Base-by-base conservation (phyloP, 2,329 filamentous ascomycete species). In the Phyllosticta citriasiana region DNA sequence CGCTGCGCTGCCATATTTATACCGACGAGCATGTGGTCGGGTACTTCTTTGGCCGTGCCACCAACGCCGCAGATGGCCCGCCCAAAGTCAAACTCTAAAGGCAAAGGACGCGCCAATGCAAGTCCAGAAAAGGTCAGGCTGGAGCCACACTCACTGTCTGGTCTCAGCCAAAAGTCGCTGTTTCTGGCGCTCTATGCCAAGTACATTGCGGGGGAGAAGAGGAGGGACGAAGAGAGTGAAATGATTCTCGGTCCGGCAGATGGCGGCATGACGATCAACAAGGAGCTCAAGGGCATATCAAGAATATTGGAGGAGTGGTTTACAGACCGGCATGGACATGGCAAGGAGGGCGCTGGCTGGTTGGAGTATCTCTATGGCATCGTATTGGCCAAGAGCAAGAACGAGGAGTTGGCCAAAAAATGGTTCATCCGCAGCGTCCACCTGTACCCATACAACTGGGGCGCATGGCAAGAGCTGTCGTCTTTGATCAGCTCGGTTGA, bases 211-310 rank as follows among this genome's bases (percentile, higher is more conserved):
- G 94, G 94, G 1, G 94, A 99, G 79, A 97, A 97, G 79, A 86
- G 90, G 65, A 96, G 93, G 74, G 90, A 96, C 68, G 94, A 99
- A 74, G 93, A 97, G 62, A 91, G 89, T 24, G 94, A 99, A 76
- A 97, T 97, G 88, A 89, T 99, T 57, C 85, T 97, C 75, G 94
- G 94, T 0, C 93, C 94, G 1, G 87, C 92, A 62, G 94, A 99
- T 74, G 86, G 91, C 14, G 91, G 92, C 1, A 86, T 87, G 33
- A 89, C 90, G 1, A 76, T 85, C 63, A 99, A 99, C 73, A 91
- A 91, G 72, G 91, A 97, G 72, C 77, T 99, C 30, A 80, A 88
- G 2, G 81, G 83, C 0, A 84, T 97, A 47, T 86, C 88, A 22
- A 84, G 87, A 6, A 87, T 88, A 33, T 78, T 99, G 33, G 86